phyloP scores from a whole-genome alignment of 164 flowering plant species.

The Magnolia sinica region DNA sequence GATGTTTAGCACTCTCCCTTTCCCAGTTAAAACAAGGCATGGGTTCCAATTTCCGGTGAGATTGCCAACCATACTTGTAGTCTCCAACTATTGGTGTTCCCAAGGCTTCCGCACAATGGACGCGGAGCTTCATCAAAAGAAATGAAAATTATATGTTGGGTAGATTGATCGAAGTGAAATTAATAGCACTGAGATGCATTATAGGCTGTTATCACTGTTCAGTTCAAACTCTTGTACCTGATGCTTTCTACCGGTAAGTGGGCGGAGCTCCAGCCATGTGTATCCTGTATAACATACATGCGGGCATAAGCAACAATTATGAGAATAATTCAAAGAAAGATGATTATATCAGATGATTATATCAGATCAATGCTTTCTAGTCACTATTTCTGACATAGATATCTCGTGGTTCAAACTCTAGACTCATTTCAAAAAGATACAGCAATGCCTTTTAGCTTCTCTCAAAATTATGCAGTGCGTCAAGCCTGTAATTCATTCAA shows the following conservation, averaged over 20 bases:
- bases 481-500: too few relatives aligned
- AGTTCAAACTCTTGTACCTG: conserved; percentile 44
- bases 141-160: neutral
- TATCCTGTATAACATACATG: conserved; percentile 40
- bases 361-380: too few relatives aligned
- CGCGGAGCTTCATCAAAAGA: conserved; percentile 57
- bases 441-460: too few relatives aligned
- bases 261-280: conserved; percentile 77
- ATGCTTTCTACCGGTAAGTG: conserved; percentile 90
- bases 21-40: conserved; percentile 17
- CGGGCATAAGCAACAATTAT: neutral
- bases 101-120: conserved; percentile 92
- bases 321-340: too few relatives aligned
- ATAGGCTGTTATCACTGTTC: neutral
- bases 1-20: conserved; percentile 13
- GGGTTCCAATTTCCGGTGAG: conserved; percentile 64
- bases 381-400: neutral
- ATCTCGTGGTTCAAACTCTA: too few relatives aligned
- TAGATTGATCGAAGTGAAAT: neutral
- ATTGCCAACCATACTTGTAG: conserved; percentile 87
- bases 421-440: too few relatives aligned
- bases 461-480: too few relatives aligned
- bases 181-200: neutral
- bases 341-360: too few relatives aligned
- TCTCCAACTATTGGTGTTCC: conserved; percentile 98